Evolutionary conservation across 208 protist genomes (phyloP), one percentile per base, ranked within the genome.

Genomic region (Wallacemonas collosoma): DNA sequence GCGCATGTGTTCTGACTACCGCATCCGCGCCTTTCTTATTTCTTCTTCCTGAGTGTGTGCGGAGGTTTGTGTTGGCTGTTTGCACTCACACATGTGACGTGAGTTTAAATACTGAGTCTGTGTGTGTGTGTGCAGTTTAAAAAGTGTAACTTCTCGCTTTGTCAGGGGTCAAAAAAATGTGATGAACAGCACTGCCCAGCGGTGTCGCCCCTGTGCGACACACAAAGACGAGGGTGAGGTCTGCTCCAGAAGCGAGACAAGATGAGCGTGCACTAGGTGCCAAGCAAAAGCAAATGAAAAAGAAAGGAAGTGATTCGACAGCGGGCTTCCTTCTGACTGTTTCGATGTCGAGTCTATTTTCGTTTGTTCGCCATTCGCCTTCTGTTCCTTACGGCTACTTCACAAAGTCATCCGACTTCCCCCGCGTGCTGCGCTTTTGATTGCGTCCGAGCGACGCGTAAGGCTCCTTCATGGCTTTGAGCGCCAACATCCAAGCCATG

Each of bases 401-500:
- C 60, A 65, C 17, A 2, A 41, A 63, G 55, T 67, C 43, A 36
- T 66, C 69, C 6, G 12, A 2, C 17, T 73, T 62, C 6, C 40
- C 12, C 60, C 17, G 12, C 5, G 38, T 12, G 35, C 47, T 58
- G 14, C 55, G 65, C 54, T 76, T 78, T 41, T 87, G 78, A 47
- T 87, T 87, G 17, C 63, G 76, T 3, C 76, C 81, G 48, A 93
- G 79, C 12, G 75, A 79, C 6, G 80, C 68, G 66, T 81, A 89
- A 15, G 88, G 88, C 63, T 79, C 39, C 7, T 83, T 86, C 15
- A 93, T 44, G 36, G 81, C 75, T 47, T 75, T 77, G 58, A 88
- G 89, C 26, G 82, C 84, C 72, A 83, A 89, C 41, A 82, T 73
- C 88, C 88, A 93, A 56, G 81, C 71, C 48, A 74, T 3, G 26